Evolutionary conservation across 2,329 filamentous ascomycete genomes (phyloP).

Genomic region (Scedosporium apiospermum): DNA sequence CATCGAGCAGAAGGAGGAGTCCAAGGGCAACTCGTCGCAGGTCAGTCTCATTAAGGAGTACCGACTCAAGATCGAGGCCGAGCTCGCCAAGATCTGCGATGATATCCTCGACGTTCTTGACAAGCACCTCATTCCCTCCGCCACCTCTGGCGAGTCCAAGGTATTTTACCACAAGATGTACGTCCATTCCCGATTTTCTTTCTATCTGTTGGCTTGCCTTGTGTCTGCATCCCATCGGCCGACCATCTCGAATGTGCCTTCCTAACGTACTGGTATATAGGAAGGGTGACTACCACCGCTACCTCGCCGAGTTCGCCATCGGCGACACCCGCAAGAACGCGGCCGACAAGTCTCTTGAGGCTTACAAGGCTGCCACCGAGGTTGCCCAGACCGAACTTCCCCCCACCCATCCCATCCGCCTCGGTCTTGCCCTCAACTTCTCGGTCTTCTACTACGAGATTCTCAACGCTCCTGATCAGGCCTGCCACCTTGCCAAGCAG

Average conservation of each 20-base stretch:
- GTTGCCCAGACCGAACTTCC: slow-evolving; percentile 97
- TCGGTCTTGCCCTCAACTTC: slow-evolving; percentile 97
- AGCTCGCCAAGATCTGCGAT: slow-evolving; percentile 95
- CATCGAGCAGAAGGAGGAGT: slow-evolving; percentile 99
- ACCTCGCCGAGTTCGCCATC: slow-evolving; percentile 92
- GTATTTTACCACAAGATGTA: slow-evolving; percentile 99
- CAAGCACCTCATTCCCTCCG: slow-evolving; percentile 86
- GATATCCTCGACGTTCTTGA: slow-evolving; percentile 94
- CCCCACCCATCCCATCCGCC: slow-evolving; percentile 94
- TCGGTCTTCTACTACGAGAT: slow-evolving; percentile 99
- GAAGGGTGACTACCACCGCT: slow-evolving; percentile 99
- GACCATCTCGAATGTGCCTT: neutral
- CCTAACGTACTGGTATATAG: slow-evolving; percentile 34
- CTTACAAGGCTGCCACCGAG: slow-evolving; percentile 95
- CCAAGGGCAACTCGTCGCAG: slow-evolving; percentile 91
- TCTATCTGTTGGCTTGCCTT: slow-evolving; percentile 17
- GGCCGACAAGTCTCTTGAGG: slow-evolving; percentile 88
- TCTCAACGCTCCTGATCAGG: slow-evolving; percentile 94
- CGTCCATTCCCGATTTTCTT: slow-evolving; percentile 18
- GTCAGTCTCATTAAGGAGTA: slow-evolving; percentile 93
- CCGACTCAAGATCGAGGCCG: slow-evolving; percentile 94
- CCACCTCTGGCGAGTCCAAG: slow-evolving; percentile 94
- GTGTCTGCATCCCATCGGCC: neutral
- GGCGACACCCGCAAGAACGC: slow-evolving; percentile 93
- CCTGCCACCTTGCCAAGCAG: slow-evolving; percentile 98